These are phyloP conservation scores for Plasmodium yoelii DNA, from an alignment of 169 alveolate genomes.

Conservation along the genomic window DNA sequence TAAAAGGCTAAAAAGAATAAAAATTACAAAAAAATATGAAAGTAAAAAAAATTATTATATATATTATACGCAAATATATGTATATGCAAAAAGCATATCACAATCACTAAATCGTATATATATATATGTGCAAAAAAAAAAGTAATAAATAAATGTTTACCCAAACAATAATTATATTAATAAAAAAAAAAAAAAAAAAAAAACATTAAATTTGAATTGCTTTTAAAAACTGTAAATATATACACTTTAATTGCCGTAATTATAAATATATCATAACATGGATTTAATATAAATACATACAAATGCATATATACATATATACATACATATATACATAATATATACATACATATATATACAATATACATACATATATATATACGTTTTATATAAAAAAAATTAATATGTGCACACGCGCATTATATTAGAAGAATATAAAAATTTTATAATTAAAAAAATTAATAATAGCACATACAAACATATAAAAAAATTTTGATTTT, in stretches of 20 bases:
- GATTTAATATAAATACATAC: not conserved
- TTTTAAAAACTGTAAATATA: conserved; percentile 9
- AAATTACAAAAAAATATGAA: too few species aligned
- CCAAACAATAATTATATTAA: not conserved
- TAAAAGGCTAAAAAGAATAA: too few species aligned
- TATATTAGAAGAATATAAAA: too few species aligned
- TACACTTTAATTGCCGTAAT: not conserved
- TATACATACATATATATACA: not conserved
- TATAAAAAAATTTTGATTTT: too few species aligned
- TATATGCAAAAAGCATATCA: too few species aligned
- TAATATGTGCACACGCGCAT: not conserved
- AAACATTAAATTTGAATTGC: not conserved
- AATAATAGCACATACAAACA: not conserved
- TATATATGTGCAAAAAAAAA: too few species aligned
- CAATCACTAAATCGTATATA: too few species aligned
- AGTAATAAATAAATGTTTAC: too few species aligned
- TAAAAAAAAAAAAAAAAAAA: conserved; percentile 13
- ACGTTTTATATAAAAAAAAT: not conserved
- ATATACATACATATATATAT: not conserved
- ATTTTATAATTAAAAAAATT: too few species aligned
- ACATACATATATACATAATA: not conserved
- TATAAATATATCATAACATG: too few species aligned
- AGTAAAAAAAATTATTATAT: not conserved
- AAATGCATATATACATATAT: too few species aligned
- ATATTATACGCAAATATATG: not conserved